Evolutionary conservation across 1,284 basidiomycete species (phyloP).

Genomic region (Tausonia pullulans): DNA sequence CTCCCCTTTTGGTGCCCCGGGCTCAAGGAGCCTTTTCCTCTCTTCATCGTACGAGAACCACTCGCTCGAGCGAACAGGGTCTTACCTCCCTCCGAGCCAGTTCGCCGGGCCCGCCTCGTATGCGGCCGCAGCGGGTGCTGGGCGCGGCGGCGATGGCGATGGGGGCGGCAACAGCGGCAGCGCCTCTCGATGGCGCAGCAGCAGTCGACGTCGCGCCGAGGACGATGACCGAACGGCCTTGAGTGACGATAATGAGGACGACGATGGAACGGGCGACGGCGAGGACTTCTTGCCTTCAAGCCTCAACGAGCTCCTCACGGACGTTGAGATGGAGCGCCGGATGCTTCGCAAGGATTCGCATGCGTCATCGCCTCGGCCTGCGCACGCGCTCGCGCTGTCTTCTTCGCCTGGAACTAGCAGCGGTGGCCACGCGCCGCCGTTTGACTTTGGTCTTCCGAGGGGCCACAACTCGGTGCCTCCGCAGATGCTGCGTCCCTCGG

Average conservation of each 20-base stretch:
- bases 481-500: neutral
- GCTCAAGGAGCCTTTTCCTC: constrained; percentile 8
- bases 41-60: constrained; percentile 17
- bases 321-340: constrained; percentile 14
- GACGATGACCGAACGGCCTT: neutral
- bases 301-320: constrained; percentile 14
- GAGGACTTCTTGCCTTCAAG: constrained; percentile 15
- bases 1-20: constrained; percentile 39
- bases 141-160: neutral
- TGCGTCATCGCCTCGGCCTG: neutral
- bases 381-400: neutral
- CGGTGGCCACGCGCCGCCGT: neutral
- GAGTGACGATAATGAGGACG: neutral
- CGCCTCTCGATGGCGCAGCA: too few species aligned
- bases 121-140: neutral
- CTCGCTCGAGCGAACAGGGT: constrained; percentile 2
- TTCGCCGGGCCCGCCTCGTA: neutral
- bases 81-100: neutral
- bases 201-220: neutral
- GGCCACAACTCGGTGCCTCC: constrained; percentile 6
- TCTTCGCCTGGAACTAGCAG: neutral
- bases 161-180: too few species aligned
- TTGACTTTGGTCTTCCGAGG: neutral
- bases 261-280: constrained; percentile 2
- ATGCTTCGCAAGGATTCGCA: constrained; percentile 7